Conservation (phyloP, 805 yeast species). For the Saturnispora diversa region DNA sequence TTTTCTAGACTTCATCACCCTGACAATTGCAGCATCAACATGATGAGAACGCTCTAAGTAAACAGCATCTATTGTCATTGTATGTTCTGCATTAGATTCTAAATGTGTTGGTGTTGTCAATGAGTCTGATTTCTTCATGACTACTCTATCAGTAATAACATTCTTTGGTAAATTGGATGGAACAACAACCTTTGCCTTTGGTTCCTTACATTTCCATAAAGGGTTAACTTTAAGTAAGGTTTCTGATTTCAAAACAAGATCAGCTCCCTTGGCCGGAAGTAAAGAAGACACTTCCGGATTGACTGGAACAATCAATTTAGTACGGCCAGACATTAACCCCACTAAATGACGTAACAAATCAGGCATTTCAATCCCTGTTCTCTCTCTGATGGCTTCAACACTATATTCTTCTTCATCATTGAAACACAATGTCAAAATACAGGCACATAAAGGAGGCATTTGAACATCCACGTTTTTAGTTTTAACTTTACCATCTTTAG, state of each 20-base stretch:
- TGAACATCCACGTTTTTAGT: constrained; percentile 26
- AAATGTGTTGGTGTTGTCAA: constrained; percentile 22
- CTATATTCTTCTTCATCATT: constrained; percentile 49
- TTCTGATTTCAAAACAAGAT: neutral
- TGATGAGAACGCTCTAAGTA: constrained; percentile 58
- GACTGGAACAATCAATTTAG: constrained; percentile 20
- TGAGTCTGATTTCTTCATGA: neutral
- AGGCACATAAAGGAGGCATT: constrained; percentile 74
- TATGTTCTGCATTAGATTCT: constrained; percentile 48
- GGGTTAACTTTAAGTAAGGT: neutral
- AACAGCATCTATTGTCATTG: constrained; percentile 47
- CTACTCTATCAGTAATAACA: neutral
- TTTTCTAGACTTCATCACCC: constrained; percentile 77
- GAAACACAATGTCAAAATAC: constrained; percentile 61
- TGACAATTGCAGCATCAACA: constrained; percentile 77
- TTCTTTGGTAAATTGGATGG: constrained; percentile 9
- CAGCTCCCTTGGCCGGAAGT: neutral
- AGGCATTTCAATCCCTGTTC: constrained; percentile 62
- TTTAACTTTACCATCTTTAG: constrained; percentile 8
- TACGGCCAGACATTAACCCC: constrained; percentile 9
- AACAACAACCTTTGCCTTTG: constrained; percentile 6
- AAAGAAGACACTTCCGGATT: no score
- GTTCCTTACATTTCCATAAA: constrained; percentile 10
- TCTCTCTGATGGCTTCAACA: constrained; percentile 50
- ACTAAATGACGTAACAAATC: constrained; percentile 71